phyloP scores from a whole-genome alignment of 2,329 filamentous ascomycete species.

The Cylindrodendrum hubeiense region DNA sequence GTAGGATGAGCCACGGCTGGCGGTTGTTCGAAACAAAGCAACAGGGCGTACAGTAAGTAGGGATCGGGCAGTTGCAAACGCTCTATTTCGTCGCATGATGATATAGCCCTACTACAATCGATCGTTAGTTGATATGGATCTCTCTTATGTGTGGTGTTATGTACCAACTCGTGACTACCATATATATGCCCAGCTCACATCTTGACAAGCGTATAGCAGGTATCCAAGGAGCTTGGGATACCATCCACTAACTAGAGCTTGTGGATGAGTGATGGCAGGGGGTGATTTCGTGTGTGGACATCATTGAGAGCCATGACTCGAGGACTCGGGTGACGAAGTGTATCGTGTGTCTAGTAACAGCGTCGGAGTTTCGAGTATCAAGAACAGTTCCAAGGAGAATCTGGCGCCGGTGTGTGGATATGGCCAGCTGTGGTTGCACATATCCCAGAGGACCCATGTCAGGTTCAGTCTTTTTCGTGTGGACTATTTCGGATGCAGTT shows the following conservation, averaged over 20 bases:
- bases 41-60: background rate
- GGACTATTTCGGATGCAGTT: no score
- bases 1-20: background rate
- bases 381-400: background rate
- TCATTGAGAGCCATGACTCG: background rate
- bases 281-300: background rate
- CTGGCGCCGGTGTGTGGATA: background rate
- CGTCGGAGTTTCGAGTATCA: background rate
- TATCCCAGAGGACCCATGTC: background rate
- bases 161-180: background rate
- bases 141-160: background rate
- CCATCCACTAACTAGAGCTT: background rate
- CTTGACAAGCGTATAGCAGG: slow-evolving; percentile 3
- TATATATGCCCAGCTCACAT: background rate
- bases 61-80: background rate
- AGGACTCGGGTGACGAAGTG: background rate
- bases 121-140: background rate
- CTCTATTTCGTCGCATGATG: background rate
- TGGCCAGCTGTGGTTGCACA: background rate
- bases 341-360: background rate
- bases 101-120: background rate
- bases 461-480: no score
- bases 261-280: background rate
- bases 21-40: background rate
- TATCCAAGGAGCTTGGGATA: background rate